phyloP scores from a whole-genome alignment of 2,329 filamentous ascomycete genomes.

The Pseudocercospora vitis region DNA sequence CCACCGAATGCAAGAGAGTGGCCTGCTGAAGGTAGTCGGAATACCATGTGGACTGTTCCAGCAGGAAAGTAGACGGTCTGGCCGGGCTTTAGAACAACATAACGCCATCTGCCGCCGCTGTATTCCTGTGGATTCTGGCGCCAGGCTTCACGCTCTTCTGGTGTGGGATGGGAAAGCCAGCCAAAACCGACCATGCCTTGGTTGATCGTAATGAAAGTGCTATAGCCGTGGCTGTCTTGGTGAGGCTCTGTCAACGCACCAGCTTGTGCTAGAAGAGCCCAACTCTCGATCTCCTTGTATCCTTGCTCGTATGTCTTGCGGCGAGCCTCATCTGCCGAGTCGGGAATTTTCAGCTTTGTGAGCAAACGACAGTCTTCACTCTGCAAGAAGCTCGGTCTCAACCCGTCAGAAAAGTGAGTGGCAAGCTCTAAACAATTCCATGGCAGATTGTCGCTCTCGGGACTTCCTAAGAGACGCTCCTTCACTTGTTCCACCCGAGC shows the following conservation, averaged over 20 bases:
- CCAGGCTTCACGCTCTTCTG: constrained; percentile 33
- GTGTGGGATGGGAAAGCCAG: constrained; percentile 33
- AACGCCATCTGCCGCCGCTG: constrained; percentile 33
- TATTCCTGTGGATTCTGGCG: constrained; percentile 21
- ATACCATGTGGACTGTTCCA: constrained; percentile 39
- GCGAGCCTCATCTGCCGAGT: constrained; percentile 27
- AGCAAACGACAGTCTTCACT: constrained; percentile 36
- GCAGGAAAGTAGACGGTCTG: constrained; percentile 37
- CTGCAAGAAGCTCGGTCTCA: constrained; percentile 36
- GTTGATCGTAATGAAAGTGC: constrained; percentile 38
- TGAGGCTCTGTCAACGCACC: constrained; percentile 39
- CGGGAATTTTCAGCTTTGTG: constrained; percentile 37
- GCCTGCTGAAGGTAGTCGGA: constrained; percentile 33
- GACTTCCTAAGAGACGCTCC: constrained; percentile 22
- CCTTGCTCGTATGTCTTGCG: constrained; percentile 32
- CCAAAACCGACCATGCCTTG: constrained; percentile 36
- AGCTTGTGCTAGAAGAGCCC: constrained; percentile 36
- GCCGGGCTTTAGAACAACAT: constrained; percentile 34
- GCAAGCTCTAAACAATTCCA: constrained; percentile 39
- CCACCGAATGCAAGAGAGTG: constrained; percentile 38
- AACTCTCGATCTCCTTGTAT: constrained; percentile 39
- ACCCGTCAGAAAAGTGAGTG: constrained; percentile 35
- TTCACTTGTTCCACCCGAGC: constrained; percentile 32
- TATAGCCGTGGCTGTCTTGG: constrained; percentile 39
- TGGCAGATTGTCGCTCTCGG: constrained; percentile 19